Base-by-base conservation (phyloP, 306 rosid genomes). In the Abrus pulchellus region DNA sequence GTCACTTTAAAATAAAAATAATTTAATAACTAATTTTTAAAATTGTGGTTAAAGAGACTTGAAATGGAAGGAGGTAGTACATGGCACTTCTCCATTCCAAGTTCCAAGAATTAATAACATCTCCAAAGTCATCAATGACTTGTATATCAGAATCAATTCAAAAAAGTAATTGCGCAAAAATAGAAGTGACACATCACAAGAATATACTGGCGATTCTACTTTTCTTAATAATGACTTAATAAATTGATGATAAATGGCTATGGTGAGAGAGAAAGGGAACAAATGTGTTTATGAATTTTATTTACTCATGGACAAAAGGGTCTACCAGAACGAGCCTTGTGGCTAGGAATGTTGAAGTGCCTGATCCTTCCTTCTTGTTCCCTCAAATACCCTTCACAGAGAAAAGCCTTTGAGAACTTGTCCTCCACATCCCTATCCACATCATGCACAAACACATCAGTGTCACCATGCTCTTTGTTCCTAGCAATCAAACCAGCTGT, bases 401-500 rank as follows among this genome's bases (percentile, higher is more conserved):
- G 94, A 33, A 95, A 95, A 11, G 86, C 74, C 65, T 81, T 88
- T 0, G 99, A 95, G 82, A 93, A 95, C 2, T 72, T 61, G 43
- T 95, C 98, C 84, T 95, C 99, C 4, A 93, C 94, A 6, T 61
- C 75, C 43, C 99, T 90, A 72, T 95, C 90, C 30, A 95, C 98
- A 84, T 95, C 99, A 45, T 95, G 99, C 5, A 95, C 97, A 74
- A 95, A 95, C 83, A 93, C 95, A 83, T 95, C 89, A 0, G 93
- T 88, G 0, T 95, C 96, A 1, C 99, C 99, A 10, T 81, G 79
- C 72, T 87, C 91, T 71, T 85, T 89, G 80, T 95, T 95, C 89
- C 99, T 86, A 1, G 93, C 97, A 88, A 95, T 87, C 85, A 95
- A 56, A 8, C 99, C 99, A 0, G 98, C 98, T 13, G 99, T 93